These are phyloP conservation scores for Castanospermum australe DNA, from an alignment of 306 rosid genomes.

Conservation along the genomic window DNA sequence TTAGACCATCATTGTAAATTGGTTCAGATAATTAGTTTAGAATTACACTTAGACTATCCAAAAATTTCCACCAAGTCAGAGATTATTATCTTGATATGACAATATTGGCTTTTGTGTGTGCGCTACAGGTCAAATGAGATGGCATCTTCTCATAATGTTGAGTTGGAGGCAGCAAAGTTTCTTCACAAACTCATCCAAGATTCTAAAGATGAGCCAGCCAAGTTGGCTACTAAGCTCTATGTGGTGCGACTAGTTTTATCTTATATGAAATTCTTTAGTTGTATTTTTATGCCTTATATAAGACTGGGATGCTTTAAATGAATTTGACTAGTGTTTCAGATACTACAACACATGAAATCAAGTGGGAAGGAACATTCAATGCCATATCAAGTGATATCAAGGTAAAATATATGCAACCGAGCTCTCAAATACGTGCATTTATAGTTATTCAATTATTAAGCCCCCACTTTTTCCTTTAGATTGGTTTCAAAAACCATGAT, in stretches of 20 bases:
- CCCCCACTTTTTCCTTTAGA: not conserved
- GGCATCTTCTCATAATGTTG: conserved; percentile 88
- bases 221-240: conserved; percentile 90
- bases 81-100: conserved; percentile 5
- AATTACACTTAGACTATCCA: not conserved
- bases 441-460: conserved; percentile 21
- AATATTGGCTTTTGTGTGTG: conserved; percentile 18
- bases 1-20: not conserved
- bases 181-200: conserved; percentile 98
- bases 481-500: not conserved
- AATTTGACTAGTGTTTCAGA: conserved; percentile 53
- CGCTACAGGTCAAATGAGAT: conserved; percentile 57
- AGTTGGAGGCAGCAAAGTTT: conserved; percentile 99
- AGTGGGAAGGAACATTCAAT: conserved; percentile 98
- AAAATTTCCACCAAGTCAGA: not conserved
- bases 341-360: conserved; percentile 96
- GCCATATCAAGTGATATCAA: conserved; percentile 98
- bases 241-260: conserved; percentile 69
- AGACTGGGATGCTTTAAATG: not conserved
- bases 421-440: not conserved
- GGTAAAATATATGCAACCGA: conserved; percentile 43
- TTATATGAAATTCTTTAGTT: not conserved
- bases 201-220: conserved; percentile 94
- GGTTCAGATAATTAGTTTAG: not conserved
- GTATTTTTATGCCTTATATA: not conserved